Conservation (phyloP, 1,139 yeast genomes). For the Arxiozyma bovina region DNA sequence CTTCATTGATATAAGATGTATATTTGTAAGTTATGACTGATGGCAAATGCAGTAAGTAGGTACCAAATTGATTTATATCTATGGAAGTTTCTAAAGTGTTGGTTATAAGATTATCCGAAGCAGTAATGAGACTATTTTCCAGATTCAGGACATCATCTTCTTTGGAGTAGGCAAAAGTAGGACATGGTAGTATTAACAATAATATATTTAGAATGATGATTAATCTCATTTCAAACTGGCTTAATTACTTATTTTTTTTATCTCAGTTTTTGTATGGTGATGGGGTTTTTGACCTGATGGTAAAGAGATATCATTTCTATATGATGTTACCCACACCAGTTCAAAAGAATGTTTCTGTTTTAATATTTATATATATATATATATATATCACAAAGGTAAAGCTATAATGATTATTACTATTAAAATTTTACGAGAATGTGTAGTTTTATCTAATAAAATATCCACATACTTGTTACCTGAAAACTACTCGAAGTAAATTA, state of each 20-base stretch:
- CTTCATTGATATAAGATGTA: neutral
- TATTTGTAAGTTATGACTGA: slow-evolving; percentile 2
- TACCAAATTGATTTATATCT: neutral
- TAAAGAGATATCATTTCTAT: too few relatives aligned
- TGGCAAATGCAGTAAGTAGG: slow-evolving; percentile 4
- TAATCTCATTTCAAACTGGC: neutral
- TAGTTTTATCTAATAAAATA: too few relatives aligned
- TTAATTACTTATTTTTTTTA: too few relatives aligned
- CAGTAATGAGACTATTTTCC: neutral
- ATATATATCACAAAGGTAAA: too few relatives aligned
- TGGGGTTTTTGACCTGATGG: neutral
- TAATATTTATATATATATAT: too few relatives aligned
- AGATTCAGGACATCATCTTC: neutral
- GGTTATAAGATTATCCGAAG: neutral
- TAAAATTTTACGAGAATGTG: neutral
- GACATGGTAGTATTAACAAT: neutral
- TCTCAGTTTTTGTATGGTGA: neutral
- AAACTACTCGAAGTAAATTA: too few relatives aligned
- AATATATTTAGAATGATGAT: too few relatives aligned
- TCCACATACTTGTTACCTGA: neutral
- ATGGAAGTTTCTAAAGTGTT: neutral
- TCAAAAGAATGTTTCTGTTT: too few relatives aligned
- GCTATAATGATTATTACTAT: too few relatives aligned
- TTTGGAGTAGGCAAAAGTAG: neutral
- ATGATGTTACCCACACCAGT: too few relatives aligned